These are phyloP conservation scores for Blastocystis hominis DNA, from an alignment of 352 stramenopile species.

Conservation along the genomic window DNA sequence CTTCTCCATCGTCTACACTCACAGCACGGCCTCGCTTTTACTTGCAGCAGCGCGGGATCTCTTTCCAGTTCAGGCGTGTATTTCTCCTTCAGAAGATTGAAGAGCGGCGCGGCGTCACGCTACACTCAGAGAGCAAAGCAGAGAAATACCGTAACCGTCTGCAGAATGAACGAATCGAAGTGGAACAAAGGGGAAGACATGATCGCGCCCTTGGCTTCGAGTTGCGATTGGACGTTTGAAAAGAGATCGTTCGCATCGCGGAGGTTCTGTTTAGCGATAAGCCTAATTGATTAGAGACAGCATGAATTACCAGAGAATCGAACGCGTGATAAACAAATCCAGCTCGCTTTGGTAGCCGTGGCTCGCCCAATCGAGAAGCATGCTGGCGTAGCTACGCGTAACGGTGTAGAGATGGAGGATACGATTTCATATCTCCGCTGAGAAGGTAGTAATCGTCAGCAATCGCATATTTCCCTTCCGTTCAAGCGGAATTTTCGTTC, in stretches of 20 bases:
- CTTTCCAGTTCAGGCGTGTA: slow-evolving; percentile 70
- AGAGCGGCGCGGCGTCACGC: slow-evolving; percentile 73
- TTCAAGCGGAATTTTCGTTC: slow-evolving; percentile 65
- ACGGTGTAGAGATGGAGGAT: background rate
- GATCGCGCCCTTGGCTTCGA: slow-evolving; percentile 62
- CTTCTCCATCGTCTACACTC: slow-evolving; percentile 29
- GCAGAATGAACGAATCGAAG: slow-evolving; percentile 72
- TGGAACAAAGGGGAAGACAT: slow-evolving; percentile 72
- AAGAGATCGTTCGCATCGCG: slow-evolving; percentile 73
- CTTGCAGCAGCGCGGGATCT: slow-evolving; percentile 70
- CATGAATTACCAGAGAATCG: slow-evolving; percentile 70
- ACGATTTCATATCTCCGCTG: slow-evolving; percentile 67
- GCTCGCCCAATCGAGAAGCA: slow-evolving; percentile 71
- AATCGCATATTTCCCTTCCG: slow-evolving; percentile 67
- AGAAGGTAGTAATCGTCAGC: slow-evolving; percentile 73
- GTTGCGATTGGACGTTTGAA: slow-evolving; percentile 67
- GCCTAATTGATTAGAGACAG: slow-evolving; percentile 59
- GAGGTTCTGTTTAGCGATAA: slow-evolving; percentile 74
- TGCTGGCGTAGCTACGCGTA: slow-evolving; percentile 63
- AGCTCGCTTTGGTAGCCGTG: slow-evolving; percentile 71
- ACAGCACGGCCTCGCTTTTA: slow-evolving; percentile 59
- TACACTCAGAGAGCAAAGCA: slow-evolving; percentile 57
- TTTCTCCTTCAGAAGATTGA: slow-evolving; percentile 74
- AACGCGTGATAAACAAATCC: slow-evolving; percentile 71
- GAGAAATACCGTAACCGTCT: slow-evolving; percentile 70